Evolutionary conservation across 768 basidiomycete species (phyloP).

Genomic region (Coprinopsis strossmayeri): DNA sequence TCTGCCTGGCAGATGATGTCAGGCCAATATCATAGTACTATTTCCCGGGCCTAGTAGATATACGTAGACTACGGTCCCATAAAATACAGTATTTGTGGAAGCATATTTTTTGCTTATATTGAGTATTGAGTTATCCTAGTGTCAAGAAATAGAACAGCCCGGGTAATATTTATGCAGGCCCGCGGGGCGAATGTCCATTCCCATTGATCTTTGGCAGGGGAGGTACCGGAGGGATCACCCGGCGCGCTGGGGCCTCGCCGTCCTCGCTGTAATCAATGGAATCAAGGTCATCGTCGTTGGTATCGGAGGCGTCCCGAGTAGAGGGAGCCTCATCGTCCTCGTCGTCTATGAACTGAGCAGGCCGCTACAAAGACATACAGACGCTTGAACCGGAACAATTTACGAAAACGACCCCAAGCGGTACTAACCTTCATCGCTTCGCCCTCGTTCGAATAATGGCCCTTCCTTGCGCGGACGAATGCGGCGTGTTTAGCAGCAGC

Average conservation of each 20-base stretch:
- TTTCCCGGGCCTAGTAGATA: no score
- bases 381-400: conserved; percentile 2
- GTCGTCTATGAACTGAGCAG: conserved; percentile 53
- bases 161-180: neutral
- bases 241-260: neutral
- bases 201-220: conserved; percentile 8
- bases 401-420: neutral
- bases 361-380: conserved; percentile 37
- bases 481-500: conserved; percentile 79
- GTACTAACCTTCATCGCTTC: conserved; percentile 84
- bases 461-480: conserved; percentile 72
- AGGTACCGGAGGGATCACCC: conserved; percentile 3
- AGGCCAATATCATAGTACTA: neutral
- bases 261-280: neutral
- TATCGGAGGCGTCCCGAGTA: conserved; percentile 15
- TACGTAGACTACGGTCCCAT: no score
- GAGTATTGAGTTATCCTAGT: no score
- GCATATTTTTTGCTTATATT: no score
- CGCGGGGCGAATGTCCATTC: neutral
- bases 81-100: no score
- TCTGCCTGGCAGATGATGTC: neutral
- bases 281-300: conserved; percentile 1
- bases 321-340: conserved; percentile 48
- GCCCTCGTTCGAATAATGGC: conserved; percentile 88
- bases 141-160: no score